These are phyloP conservation scores for Ophiostoma ips DNA, from an alignment of 2,329 filamentous ascomycete genomes.

Conservation along the genomic window DNA sequence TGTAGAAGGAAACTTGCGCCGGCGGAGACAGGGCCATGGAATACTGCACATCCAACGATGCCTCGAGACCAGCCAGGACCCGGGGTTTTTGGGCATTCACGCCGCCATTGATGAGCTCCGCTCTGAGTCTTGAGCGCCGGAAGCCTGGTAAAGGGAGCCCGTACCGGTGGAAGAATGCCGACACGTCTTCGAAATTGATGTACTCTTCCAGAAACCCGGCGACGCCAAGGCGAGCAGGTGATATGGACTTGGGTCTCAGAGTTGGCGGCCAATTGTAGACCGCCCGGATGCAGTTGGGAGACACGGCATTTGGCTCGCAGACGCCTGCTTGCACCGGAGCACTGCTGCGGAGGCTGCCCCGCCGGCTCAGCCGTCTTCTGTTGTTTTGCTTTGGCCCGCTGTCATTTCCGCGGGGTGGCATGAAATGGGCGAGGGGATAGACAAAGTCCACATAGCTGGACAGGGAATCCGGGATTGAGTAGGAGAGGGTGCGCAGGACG, in stretches of 20 bases:
- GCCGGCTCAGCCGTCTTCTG: not conserved
- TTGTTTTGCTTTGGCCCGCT: not conserved
- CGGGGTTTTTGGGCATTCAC: slow-evolving; percentile 26
- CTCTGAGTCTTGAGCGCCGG: slow-evolving; percentile 17
- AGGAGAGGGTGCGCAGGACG: slow-evolving; percentile 30
- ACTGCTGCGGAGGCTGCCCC: not conserved
- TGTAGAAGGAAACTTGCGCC: slow-evolving; percentile 29
- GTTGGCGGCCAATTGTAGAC: slow-evolving; percentile 29
- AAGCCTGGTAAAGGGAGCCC: not conserved
- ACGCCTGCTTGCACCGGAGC: not conserved
- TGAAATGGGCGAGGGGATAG: slow-evolving; percentile 35
- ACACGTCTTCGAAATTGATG: slow-evolving; percentile 29
- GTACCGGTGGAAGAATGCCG: slow-evolving; percentile 19
- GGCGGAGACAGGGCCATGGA: slow-evolving; percentile 32
- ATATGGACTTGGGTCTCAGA: slow-evolving; percentile 10
- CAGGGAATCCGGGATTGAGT: slow-evolving; percentile 29
- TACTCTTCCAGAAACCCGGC: slow-evolving; percentile 37
- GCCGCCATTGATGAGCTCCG: slow-evolving; percentile 30
- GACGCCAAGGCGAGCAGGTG: slow-evolving; percentile 28
- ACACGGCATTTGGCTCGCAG: slow-evolving; percentile 21
- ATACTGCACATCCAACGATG: slow-evolving; percentile 35
- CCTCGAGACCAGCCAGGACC: slow-evolving; percentile 27
- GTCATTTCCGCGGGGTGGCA: slow-evolving; percentile 21
- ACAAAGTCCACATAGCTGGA: slow-evolving; percentile 29
- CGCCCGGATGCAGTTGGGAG: slow-evolving; percentile 27